These are phyloP conservation scores for Maudiozyma serrabonitensis DNA, from an alignment of 805 yeast species.

Conservation along the genomic window DNA sequence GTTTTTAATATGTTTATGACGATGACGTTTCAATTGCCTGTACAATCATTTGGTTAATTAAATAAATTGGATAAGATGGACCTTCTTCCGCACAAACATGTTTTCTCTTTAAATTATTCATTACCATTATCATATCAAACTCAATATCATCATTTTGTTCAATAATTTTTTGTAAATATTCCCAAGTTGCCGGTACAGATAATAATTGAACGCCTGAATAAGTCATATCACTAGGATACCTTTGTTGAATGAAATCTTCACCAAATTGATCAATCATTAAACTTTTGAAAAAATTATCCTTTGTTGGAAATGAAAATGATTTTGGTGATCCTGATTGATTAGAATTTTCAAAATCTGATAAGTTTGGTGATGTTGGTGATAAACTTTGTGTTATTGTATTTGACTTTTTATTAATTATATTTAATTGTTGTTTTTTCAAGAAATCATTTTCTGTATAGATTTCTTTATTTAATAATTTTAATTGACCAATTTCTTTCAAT, in stretches of 20 bases:
- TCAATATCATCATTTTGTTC: slow-evolving; percentile 31
- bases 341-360: no score
- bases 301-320: slow-evolving; percentile 24
- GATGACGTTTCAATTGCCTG: slow-evolving; percentile 2
- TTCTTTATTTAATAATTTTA: slow-evolving; percentile 46
- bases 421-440: slow-evolving; percentile 9
- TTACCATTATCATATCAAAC: slow-evolving; percentile 47
- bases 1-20: background rate
- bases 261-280: slow-evolving; percentile 4
- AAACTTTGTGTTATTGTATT: slow-evolving; percentile 1
- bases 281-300: slow-evolving; percentile 21
- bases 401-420: no score
- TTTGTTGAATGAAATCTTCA: background rate
- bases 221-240: background rate
- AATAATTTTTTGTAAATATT: slow-evolving; percentile 47
- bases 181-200: slow-evolving; percentile 78
- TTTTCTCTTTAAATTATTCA: slow-evolving; percentile 49
- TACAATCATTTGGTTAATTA: slow-evolving; percentile 11
- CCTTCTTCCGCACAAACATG: slow-evolving; percentile 77
- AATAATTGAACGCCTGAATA: slow-evolving; percentile 38
- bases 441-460: slow-evolving; percentile 60
- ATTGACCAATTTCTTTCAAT: slow-evolving; percentile 38
- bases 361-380: background rate
- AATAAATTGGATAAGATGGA: slow-evolving; percentile 20
- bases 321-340: background rate